Base-by-base conservation (phyloP, 2,329 filamentous ascomycete species). In the Aspergillus phoenicis region DNA sequence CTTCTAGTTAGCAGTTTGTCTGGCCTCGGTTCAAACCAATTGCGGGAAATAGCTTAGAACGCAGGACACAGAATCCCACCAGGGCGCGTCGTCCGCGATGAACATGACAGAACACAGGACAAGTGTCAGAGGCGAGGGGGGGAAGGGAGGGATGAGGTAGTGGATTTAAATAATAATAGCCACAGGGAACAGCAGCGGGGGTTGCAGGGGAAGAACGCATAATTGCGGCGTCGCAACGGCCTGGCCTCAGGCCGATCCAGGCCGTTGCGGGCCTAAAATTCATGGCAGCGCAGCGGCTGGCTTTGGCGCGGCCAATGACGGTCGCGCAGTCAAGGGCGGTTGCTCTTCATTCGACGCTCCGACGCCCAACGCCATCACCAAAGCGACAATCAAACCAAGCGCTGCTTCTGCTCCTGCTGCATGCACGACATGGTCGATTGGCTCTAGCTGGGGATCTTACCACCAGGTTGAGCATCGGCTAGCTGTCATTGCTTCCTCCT, bases 21-120 rank as follows among this genome's bases (percentile, higher is more conserved):
- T 57, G 41, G 49, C 41, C 57, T 36, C 53, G 45, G 49, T 49
- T 39, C 43, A 57, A 52, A 73, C 69, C 58, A 72, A 64, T 59
- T 60, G 65, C 57, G 63, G 63, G 58, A 59, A 62, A 57, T 33
- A 58, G 41, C 48, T 61, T 47, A 52, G 60, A 55, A 56, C 39
- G 60, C 24, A 48, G 55, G 59, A 66, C 56, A 55, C 47, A 33
- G 41, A 63, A 58, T 52, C 52, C 59, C 51, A 52, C 56, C 45
- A 56, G 38, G 26, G 39, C 22, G 38, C 30, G 28, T 39, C n/a
- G 20, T 48, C 52, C 39, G 43, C 49, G 26, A 62, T 62, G 59
- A 58, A 62, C 63, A 67, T 65, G 61, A 63, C 57, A 62, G 45
- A 56, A 49, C 1, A 36, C 33, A 5, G 33, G 33, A 36, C 11